phyloP scores from a whole-genome alignment of 2,329 filamentous ascomycete genomes.

The Neofusicoccum ribis region DNA sequence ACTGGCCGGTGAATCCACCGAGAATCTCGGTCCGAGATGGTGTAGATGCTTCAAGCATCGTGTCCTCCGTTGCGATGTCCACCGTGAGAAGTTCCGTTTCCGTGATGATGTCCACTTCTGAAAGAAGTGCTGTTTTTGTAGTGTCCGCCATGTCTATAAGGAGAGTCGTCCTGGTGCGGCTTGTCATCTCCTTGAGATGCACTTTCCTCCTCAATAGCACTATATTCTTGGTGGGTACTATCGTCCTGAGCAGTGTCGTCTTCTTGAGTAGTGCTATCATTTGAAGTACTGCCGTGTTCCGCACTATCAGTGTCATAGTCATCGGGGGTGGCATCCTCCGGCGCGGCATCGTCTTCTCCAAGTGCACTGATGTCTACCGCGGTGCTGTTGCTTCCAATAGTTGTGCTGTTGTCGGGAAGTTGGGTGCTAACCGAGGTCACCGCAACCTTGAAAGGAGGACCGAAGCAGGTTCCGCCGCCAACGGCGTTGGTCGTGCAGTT shows the following conservation, averaged over 20 bases:
- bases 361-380: background rate
- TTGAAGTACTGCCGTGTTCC: background rate
- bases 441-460: background rate
- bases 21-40: too few species aligned
- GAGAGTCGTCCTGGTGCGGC: too few species aligned
- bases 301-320: background rate
- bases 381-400: background rate
- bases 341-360: background rate
- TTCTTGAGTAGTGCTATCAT: background rate
- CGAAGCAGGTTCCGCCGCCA: background rate
- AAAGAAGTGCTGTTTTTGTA: too few species aligned
- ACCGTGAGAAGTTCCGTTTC: too few species aligned
- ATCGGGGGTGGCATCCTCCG: background rate
- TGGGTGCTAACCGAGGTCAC: background rate
- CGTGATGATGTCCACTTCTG: too few species aligned
- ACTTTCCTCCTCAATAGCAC: too few species aligned
- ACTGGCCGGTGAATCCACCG: too few species aligned
- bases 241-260: background rate
- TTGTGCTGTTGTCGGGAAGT: background rate
- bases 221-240: too few species aligned
- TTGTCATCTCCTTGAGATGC: too few species aligned
- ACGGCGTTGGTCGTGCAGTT: background rate
- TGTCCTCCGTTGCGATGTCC: too few species aligned
- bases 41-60: too few species aligned
- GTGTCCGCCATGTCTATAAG: too few species aligned